A percentile compares a stretch with the other conserved stretches of the same genome.
Conservation (phyloP, 805 yeast genomes). For the Schwanniomyces pseudopolymorphus region DNA sequence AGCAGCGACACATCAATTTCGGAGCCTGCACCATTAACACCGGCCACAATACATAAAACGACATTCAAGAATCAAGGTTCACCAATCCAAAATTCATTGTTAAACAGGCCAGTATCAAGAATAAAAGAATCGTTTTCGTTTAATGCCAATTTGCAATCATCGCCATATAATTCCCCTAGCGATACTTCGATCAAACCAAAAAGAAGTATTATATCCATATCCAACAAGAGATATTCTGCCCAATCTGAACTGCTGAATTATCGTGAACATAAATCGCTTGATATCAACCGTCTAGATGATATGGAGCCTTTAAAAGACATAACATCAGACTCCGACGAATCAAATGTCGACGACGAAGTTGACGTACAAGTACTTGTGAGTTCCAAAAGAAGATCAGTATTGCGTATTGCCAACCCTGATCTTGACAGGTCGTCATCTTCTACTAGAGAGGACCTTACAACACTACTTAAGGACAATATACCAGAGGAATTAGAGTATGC, state of each 20-base stretch:
- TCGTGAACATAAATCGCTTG: constrained; percentile 4
- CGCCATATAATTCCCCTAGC: constrained; percentile 11
- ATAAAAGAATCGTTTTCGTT: constrained; percentile 24
- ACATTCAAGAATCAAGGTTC: background rate
- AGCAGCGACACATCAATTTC: constrained; percentile 3
- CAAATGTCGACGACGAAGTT: constrained; percentile 45
- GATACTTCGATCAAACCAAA: constrained; percentile 7
- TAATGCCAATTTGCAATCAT: constrained; percentile 19
- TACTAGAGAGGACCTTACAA: background rate
- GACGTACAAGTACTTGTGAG: constrained; percentile 76
- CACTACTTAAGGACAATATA: background rate
- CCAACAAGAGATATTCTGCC: background rate
- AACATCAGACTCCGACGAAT: constrained; percentile 24
- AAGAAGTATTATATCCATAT: constrained; percentile 5
- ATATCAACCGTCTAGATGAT: constrained; percentile 1
- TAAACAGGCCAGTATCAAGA: constrained; percentile 15
- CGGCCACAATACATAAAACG: background rate
- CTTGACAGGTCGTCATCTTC: constrained; percentile 1
- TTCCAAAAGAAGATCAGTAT: constrained; percentile 57
- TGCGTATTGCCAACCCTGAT: constrained; percentile 64
- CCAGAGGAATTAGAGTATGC: background rate
- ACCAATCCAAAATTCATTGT: background rate
- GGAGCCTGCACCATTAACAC: background rate
- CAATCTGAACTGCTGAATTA: background rate
- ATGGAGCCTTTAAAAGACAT: background rate